Evolutionary conservation across 345 rosid species (phyloP), one percentile per base, ranked within the genome.

Genomic region (Raphanus raphanistrum): DNA sequence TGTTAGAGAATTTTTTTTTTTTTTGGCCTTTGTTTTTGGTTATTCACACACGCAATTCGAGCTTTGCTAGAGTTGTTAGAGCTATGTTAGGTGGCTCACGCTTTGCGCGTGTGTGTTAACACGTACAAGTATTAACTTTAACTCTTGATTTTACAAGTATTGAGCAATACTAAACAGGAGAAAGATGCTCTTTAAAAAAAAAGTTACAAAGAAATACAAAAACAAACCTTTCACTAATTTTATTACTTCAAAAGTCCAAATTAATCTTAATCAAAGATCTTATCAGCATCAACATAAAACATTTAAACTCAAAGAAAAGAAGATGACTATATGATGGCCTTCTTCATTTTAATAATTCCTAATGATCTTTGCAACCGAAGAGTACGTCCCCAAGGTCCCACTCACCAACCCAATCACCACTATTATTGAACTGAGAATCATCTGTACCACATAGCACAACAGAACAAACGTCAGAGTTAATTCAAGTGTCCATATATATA

Each of bases 381-480:
- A 84, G 66, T 87, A 91, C 13, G 97, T 85, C 71, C 97, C 98
- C 38, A 88, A 25, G n/a, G 75, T 43, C 6, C 91, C 91, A 80
- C 90, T 82, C 11, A 82, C 32, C 43, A 85, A 15, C 48, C 97
- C 98, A 48, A 84, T 38, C 29, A 60, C 86, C 66, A 74, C 82
- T 3, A 85, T 65, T 27, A 70, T 55, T 1, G 73, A 28, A 50
- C 96, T 85, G 76, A 84, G 55, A 55, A 84, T 77, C 80, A 86
- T 76, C 97, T 91, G 89, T 45, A 31, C 8, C 67, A 59, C 72
- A 77, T 6, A 28, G 25, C 28, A 71, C 8, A 31, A 70, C 63
- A 50, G 11, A 17, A 48, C 60, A 52, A 10, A 17, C 29, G 45
- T 36, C 68, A 76, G 5, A 43, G 28, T 76, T 70, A 21, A 45